These are phyloP conservation scores for Brettanomyces sp. DNA, from an alignment of 805 yeast genomes.

Conservation along the genomic window DNA sequence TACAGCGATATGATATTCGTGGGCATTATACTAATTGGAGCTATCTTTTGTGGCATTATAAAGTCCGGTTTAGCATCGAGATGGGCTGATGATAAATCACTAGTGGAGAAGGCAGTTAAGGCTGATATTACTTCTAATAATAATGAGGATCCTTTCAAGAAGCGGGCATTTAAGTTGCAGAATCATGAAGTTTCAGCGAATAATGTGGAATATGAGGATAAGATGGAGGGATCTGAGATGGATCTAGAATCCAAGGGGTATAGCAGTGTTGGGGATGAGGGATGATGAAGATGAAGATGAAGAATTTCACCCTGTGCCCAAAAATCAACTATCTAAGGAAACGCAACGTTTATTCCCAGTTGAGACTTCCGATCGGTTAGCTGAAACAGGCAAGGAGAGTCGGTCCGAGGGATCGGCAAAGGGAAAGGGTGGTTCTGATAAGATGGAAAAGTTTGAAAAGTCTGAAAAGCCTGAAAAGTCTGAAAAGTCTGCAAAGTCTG, in stretches of 20 bases:
- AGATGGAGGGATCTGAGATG: neutral
- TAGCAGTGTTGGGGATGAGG: neutral
- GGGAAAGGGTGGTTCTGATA: too few species aligned
- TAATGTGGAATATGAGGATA: neutral
- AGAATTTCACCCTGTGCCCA: constrained; percentile 1
- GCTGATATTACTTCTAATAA: constrained; percentile 10
- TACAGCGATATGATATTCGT: too few species aligned
- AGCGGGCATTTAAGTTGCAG: constrained; percentile 1
- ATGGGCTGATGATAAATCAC: constrained; percentile 24
- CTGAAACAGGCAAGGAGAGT: too few species aligned
- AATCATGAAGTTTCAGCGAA: constrained; percentile 4
- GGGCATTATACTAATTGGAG: too few species aligned
- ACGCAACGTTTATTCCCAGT: constrained; percentile 4
- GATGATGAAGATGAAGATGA: constrained; percentile 3
- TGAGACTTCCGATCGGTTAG: neutral
- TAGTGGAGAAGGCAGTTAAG: constrained; percentile 14
- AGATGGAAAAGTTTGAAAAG: too few species aligned
- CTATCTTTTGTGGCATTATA: too few species aligned
- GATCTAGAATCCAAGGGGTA: neutral
- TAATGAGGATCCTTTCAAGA: constrained; percentile 3
- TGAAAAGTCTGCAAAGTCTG: neutral
- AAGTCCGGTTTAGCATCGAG: constrained; percentile 16
- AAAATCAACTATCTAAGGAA: constrained; percentile 2
- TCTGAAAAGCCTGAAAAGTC: too few species aligned
- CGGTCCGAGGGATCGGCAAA: too few species aligned